A percentile compares a stretch with the other conserved stretches of the same genome.
Conservation (phyloP, 768 basidiomycete species). For the Tylopilus sp. region DNA sequence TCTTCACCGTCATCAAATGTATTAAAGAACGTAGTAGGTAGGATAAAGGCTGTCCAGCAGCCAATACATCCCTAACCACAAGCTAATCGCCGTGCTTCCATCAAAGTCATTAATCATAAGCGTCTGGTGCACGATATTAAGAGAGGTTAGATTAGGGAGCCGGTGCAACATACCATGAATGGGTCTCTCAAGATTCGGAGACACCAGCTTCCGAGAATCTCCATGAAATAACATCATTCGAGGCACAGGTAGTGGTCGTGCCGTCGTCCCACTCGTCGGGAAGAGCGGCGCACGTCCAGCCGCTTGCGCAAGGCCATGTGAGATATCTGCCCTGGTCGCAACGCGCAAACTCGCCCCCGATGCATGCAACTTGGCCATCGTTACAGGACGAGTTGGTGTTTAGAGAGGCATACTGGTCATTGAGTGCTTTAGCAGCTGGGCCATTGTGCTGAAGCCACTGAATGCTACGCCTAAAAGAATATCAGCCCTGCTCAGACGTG, state of each 20-base stretch:
- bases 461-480: conserved; percentile 8
- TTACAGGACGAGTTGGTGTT: conserved; percentile 17
- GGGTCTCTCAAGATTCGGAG: conserved; percentile 11
- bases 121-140: not conserved
- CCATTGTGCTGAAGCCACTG: conserved; percentile 23
- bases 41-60: conserved; percentile 14
- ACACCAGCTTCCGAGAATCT: conserved; percentile 18
- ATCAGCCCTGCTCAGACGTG: not conserved
- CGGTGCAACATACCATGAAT: not conserved
- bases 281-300: conserved; percentile 22
- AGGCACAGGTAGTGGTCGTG: conserved; percentile 20
- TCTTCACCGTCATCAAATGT: not conserved
- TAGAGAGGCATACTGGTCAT: conserved; percentile 18
- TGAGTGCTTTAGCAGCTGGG: conserved; percentile 23
- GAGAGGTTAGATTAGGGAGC: not conserved
- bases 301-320: conserved; percentile 8
- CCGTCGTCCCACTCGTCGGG: conserved; percentile 18
- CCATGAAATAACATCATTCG: conserved; percentile 14
- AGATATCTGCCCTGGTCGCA: conserved; percentile 15
- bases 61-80: conserved; percentile 8
- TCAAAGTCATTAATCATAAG: not conserved
- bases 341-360: conserved; percentile 15
- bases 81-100: conserved; percentile 4
- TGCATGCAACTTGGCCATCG: conserved; percentile 17
- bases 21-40: conserved; percentile 11